These are phyloP conservation scores for Thozetella sp. DNA, from an alignment of 495 filamentous ascomycete species.

Conservation along the genomic window DNA sequence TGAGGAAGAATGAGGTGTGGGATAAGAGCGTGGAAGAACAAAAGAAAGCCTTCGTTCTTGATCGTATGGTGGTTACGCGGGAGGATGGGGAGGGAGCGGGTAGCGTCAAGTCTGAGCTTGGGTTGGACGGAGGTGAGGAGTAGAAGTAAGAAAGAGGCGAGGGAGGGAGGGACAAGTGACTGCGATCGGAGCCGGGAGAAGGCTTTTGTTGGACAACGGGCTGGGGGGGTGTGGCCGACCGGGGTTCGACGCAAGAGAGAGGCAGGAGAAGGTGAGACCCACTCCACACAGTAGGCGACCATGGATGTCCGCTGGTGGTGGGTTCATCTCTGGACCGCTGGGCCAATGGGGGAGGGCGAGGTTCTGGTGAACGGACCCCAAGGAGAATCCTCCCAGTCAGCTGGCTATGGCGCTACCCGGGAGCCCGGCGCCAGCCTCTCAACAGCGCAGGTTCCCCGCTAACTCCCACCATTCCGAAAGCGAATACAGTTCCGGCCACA, in stretches of 20 bases:
- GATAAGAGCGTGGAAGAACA: constrained; percentile 7
- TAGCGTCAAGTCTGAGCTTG: neutral
- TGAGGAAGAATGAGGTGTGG: neutral
- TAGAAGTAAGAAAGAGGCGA: constrained; percentile 33
- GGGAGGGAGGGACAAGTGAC: constrained; percentile 33
- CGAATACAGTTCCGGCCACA: neutral
- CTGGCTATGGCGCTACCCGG: neutral
- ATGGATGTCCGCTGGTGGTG: constrained; percentile 7
- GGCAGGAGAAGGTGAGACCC: constrained; percentile 26
- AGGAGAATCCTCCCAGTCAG: neutral
- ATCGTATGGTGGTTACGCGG: constrained; percentile 19
- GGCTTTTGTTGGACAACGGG: constrained; percentile 30
- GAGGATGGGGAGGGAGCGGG: constrained; percentile 19
- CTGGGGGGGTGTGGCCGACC: constrained; percentile 28
- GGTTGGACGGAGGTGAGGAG: constrained; percentile 2
- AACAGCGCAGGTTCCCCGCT: neutral
- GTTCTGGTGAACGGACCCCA: neutral
- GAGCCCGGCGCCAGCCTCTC: neutral
- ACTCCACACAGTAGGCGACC: constrained; percentile 25
- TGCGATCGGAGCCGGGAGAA: constrained; percentile 38
- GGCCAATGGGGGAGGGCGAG: neutral
- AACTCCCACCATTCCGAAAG: constrained; percentile 1
- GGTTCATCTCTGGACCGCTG: neutral
- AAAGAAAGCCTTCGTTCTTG: constrained; percentile 12
- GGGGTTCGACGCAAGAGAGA: constrained; percentile 37